Evolutionary conservation across 2,329 filamentous ascomycete species (phyloP), one percentile per base, ranked within the genome.

Genomic region (Leptographium flavum): DNA sequence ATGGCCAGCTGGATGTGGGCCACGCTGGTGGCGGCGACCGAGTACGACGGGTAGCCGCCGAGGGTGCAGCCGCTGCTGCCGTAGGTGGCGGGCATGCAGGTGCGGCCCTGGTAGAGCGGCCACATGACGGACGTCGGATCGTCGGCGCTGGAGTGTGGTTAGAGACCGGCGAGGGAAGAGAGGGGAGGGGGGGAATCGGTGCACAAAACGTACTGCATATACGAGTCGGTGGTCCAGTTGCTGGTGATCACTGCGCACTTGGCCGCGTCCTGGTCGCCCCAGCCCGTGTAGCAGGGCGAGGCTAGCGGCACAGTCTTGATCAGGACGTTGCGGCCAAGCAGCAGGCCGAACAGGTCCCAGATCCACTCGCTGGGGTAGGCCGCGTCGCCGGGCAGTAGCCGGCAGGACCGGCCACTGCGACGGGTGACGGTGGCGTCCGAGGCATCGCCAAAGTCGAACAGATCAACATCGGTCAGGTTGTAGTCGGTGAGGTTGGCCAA

Each of bases 271-370:
- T 75, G 57, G 52, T 70, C 74, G 17, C 52, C 52, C 45, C 54
- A 56, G 6, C 58, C 61, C 28, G 64, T 59, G 50, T 79, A 74
- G 53, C 75, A 80, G 1, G 67, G 60, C 3, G 65, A 56, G 1
- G 65, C 75, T 3, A 77, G 53, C 0, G 76, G 75, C 3, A 68
- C 57, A 0, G 70, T 75, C 11, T 65, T 62, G 36, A 79, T 60
- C 25, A 80, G 59, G 5, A 59, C 61, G 1, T 71, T 73, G 14
- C 2, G 14, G 21, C 61, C 59, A 2, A 79, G 59, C 1, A 73
- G 67, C 14, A 55, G 45, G 52, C 80, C 77, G 43, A 81, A 65
- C 0, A 53, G 45, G 7, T 59, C 51, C 75, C 76, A 81, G 5
- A 58, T 56, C 1, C 52, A 39, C 1, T 50, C 21, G 0, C 59